phyloP scores from a whole-genome alignment of 1,284 basidiomycete genomes.

The Thecaphora frezii region DNA sequence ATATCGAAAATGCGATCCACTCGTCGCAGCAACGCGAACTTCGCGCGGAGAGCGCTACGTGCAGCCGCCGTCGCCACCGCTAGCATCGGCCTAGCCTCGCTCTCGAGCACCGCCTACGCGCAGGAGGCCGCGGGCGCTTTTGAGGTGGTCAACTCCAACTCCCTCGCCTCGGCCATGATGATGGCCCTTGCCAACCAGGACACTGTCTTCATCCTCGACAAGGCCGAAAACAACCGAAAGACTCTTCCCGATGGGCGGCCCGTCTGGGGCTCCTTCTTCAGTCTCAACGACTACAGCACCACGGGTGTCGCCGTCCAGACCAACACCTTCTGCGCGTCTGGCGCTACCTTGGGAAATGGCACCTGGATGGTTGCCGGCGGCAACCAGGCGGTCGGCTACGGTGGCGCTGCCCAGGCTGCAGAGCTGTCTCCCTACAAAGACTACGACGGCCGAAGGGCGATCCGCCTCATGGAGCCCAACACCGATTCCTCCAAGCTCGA shows the following conservation, averaged over 20 bases:
- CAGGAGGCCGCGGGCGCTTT: conserved; percentile 27
- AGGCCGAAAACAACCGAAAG: conserved; percentile 47
- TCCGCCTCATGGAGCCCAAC: conserved; percentile 40
- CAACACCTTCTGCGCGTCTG: conserved; percentile 55
- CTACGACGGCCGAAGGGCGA: conserved; percentile 42
- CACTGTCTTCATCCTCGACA: conserved; percentile 53
- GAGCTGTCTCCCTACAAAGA: conserved; percentile 46
- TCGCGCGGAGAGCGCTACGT: neutral
- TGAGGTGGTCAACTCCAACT: conserved; percentile 46
- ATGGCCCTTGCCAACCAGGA: conserved; percentile 47
- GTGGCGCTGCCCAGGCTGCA: conserved; percentile 8
- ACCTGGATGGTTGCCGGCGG: conserved; percentile 45
- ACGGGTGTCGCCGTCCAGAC: conserved; percentile 39
- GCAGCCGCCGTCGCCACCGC: neutral
- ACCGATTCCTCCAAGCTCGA: conserved; percentile 25
- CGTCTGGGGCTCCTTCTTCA: conserved; percentile 47
- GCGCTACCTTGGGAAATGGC: conserved; percentile 42
- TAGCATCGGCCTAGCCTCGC: neutral
- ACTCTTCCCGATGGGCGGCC: conserved; percentile 36
- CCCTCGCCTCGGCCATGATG: conserved; percentile 58
- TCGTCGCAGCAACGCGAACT: neutral
- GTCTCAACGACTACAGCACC: conserved; percentile 32
- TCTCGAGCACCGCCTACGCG: neutral
- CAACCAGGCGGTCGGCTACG: conserved; percentile 49
- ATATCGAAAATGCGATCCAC: neutral